Base-by-base conservation (phyloP, 805 yeast species). In the Starmerella potacharoeniae region DNA sequence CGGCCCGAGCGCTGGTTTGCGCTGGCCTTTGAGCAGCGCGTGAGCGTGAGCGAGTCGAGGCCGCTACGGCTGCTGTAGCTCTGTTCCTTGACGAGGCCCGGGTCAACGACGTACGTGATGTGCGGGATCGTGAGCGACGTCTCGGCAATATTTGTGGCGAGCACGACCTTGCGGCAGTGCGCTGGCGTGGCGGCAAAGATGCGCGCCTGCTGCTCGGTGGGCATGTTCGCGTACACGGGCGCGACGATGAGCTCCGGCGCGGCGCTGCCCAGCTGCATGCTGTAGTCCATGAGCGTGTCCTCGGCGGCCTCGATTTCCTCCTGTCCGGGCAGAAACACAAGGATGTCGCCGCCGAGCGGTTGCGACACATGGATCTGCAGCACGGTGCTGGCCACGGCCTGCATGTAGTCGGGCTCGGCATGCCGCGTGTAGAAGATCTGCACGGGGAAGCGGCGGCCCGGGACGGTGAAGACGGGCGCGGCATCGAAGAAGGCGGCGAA, bases 81-180 rank as follows among this genome's bases (percentile, higher is more conserved):
- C 63, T 87, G 90, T 48, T 90, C 79, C 68, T 93, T 93, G 14
- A 90, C 91, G 68, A 85, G 89, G 0, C 98, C 98, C 0, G 97
- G 95, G 65, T 93, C 98, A 30, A 93, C 79, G 35, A 93, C 98
- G 65, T 82, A 93, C 60, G 76, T 83, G 37, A 93, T 84, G 11
- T 96, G 96, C 68, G 91, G 96, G 57, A 93, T 90, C 3, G 98
- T 93, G 63, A 93, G 81, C 8, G 97, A 91, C 0, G 98, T 93
- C 69, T 91, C 98, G 0, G 97, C 98, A 62, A 91, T 93, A 64
- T 91, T 91, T 0, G 98, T 93, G 0, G 98, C 97, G 54, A 93
- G 73, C 8, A 93, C 87, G 4, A 90, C 95, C 66, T 93, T 93
- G 52, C 98, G 58, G 16, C 49, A 22, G 1, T 87, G 87, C 16